A percentile compares a stretch with the other conserved stretches of the same genome.
Evolutionary conservation across 2,329 filamentous ascomycete genomes (phyloP).

Genomic region (Alternaria postmessia): DNA sequence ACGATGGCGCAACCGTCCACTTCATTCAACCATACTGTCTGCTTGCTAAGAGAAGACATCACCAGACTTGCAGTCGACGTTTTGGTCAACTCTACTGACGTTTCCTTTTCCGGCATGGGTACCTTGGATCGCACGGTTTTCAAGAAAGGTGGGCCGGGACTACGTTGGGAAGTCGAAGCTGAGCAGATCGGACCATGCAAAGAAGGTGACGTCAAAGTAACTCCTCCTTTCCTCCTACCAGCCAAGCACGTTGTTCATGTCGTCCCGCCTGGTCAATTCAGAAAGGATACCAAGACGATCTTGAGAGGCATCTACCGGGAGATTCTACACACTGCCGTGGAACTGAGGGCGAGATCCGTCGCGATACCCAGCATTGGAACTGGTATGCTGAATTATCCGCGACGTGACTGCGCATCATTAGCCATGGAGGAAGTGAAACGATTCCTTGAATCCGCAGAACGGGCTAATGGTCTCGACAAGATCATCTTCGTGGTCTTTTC

Average conservation of each 20-base stretch:
- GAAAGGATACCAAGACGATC: constrained; percentile 31
- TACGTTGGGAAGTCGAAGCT: constrained; percentile 29
- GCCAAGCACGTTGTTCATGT: constrained; percentile 42
- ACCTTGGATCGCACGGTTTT: constrained; percentile 44
- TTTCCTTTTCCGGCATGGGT: constrained; percentile 36
- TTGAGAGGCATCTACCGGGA: constrained; percentile 42
- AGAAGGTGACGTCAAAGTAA: constrained; percentile 40
- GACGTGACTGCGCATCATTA: constrained; percentile 37
- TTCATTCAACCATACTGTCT: constrained; percentile 39
- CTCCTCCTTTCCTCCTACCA: constrained; percentile 38
- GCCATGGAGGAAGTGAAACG: constrained; percentile 46
- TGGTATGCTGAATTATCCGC: constrained; percentile 39
- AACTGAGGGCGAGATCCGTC: constrained; percentile 39
- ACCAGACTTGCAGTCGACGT: constrained; percentile 44
- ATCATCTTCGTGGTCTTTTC: constrained; percentile 44
- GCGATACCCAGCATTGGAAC: constrained; percentile 47
- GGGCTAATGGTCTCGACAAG: constrained; percentile 33
- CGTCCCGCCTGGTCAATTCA: constrained; percentile 38
- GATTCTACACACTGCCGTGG: constrained; percentile 33
- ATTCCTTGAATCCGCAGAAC: constrained; percentile 37
- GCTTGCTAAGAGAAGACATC: constrained; percentile 44
- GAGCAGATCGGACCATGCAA: constrained; percentile 33
- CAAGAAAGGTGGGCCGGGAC: constrained; percentile 34
- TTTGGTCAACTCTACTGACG: constrained; percentile 45
- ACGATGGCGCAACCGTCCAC: constrained; percentile 34